These are phyloP conservation scores for Phytophthora sp. DNA, from an alignment of 352 stramenopile species.

Conservation along the genomic window DNA sequence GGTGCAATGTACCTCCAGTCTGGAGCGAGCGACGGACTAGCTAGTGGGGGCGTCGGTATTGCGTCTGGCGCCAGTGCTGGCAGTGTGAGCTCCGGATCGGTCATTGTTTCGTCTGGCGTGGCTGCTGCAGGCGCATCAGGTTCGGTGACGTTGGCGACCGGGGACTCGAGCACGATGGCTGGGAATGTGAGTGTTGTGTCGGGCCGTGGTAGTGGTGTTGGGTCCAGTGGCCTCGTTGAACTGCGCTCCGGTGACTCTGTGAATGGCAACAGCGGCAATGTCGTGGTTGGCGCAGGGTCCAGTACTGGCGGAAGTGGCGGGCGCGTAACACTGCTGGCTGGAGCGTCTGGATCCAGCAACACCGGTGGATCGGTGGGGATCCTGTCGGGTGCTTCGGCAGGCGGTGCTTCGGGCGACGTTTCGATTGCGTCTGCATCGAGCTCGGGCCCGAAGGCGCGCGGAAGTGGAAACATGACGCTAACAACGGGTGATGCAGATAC, in stretches of 20 bases:
- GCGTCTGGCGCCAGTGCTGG: conserved; percentile 3
- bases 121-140: neutral
- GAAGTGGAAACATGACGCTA: conserved; percentile 3
- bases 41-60: conserved; percentile 20
- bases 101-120: conserved; percentile 15
- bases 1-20: conserved; percentile 18
- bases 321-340: conserved; percentile 2
- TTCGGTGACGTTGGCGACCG: conserved; percentile 3
- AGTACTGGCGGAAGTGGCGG: conserved; percentile 11
- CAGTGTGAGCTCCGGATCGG: conserved; percentile 13
- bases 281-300: conserved; percentile 1
- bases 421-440: conserved; percentile 5
- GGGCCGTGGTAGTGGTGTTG: neutral
- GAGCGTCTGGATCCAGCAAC: neutral
- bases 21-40: conserved; percentile 20
- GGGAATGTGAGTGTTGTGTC: conserved; percentile 6
- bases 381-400: conserved; percentile 3
- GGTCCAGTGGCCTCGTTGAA: conserved; percentile 2
- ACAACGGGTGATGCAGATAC: conserved; percentile 2
- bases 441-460: conserved; percentile 1
- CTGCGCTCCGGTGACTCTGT: conserved; percentile 7
- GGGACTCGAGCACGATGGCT: neutral
- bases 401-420: conserved; percentile 2
- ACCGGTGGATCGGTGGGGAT: conserved; percentile 8
- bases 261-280: conserved; percentile 2